Evolutionary conservation across 2,329 filamentous ascomycete genomes (phyloP), one percentile per base, ranked within the genome.

Genomic region (Paecilomyces sp.): DNA sequence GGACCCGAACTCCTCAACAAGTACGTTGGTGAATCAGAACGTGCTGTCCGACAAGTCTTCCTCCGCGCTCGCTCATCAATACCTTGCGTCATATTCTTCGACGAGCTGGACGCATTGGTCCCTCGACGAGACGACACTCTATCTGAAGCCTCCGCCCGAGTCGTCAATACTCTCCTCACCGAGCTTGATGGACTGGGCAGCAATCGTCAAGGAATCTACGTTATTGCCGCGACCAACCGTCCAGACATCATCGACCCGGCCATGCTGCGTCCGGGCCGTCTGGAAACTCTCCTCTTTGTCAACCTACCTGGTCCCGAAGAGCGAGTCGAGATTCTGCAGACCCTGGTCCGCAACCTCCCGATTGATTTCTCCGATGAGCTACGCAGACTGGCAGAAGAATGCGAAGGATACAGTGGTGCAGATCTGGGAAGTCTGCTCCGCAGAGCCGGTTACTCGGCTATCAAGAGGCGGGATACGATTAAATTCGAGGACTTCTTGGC

Each of bases 231-330:
- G 0, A 97, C 94, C 1, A 99, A 99, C 74, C 81, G 94, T 0
- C 93, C 93, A 0, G 93, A 97, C 70, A 96, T 96, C 78, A 97
- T 99, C 66, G 94, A 99, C 72, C 87, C 91, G 1, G 94, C 94
- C 1, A 96, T 99, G 86, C 83, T 97, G 11, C 88, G 94, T 1
- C 93, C 94, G 0, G 94, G 94, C 0, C 88, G 94, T 28, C 82
- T 99, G 1, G 93, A 92, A 64, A 93, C 88, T 0, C 85, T 88
- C n/a, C 82, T 97, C 28, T 97, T 93, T 66, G 89, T 99, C 47
- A 92, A 94, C 68, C 78, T 97, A 0, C 94, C 94, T 0, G 88
- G 86, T 28, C 80, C 88, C 0, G 81, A 87, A 7, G 92, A 96
- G 71, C 84, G 94, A 13, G 89, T 90, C 0, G 91, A 95, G 59